Conservation (phyloP, 2,329 filamentous ascomycete genomes). For the Colletotrichum navitas region DNA sequence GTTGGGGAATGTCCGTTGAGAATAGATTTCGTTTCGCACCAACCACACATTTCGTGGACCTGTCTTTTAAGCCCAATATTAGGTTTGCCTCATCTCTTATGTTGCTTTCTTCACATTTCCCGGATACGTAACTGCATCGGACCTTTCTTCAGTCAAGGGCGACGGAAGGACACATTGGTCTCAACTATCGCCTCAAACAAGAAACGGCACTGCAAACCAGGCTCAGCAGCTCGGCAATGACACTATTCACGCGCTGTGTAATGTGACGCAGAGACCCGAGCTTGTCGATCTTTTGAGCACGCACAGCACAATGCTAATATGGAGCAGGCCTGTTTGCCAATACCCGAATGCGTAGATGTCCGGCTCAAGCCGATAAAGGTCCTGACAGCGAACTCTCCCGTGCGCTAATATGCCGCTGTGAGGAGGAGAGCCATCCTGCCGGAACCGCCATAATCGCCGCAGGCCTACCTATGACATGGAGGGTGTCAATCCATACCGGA, state of each 20-base stretch:
- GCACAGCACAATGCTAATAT: neutral
- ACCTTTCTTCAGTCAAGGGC: neutral
- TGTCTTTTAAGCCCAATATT: neutral
- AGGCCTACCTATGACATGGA: slow-evolving; percentile 11
- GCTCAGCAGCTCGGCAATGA: neutral
- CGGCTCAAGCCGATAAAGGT: neutral
- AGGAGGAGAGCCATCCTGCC: neutral
- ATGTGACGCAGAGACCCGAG: neutral
- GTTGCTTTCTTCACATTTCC: neutral
- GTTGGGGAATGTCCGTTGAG: neutral
- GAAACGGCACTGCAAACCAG: neutral
- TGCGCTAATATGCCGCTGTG: neutral
- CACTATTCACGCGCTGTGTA: neutral
- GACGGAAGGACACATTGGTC: neutral
- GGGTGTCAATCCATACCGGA: slow-evolving; percentile 16
- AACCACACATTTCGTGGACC: neutral
- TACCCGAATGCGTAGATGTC: neutral
- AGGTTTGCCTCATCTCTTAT: neutral
- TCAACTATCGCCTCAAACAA: neutral
- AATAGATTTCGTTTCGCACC: neutral
- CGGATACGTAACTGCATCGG: neutral
- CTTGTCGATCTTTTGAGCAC: neutral
- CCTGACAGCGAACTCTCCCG: neutral
- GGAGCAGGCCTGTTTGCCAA: neutral
- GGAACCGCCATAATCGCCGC: slow-evolving; percentile 8